These are phyloP conservation scores for Apiospora aurea DNA, from an alignment of 2,329 filamentous ascomycete genomes.

Conservation along the genomic window DNA sequence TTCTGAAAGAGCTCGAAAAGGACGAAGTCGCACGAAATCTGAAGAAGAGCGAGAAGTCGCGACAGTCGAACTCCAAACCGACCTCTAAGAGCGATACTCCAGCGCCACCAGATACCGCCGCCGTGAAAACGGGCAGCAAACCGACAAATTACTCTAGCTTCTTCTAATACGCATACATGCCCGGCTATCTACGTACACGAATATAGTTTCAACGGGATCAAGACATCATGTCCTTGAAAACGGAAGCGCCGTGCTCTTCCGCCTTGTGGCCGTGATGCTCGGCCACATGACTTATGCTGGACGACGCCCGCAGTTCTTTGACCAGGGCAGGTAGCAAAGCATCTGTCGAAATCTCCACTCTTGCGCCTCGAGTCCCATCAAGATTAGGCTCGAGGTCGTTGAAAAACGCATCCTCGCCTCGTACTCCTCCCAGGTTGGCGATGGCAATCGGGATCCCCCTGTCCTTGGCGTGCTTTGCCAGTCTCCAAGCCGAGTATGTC, in stretches of 20 bases:
- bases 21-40: conserved; percentile 54
- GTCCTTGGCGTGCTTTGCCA: conserved; percentile 84
- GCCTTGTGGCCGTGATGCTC: conserved; percentile 33
- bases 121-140: conserved; percentile 35
- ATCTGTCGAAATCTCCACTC: conserved; percentile 65
- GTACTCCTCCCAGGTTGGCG: conserved; percentile 84
- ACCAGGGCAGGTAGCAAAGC: conserved; percentile 64
- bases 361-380: conserved; percentile 58
- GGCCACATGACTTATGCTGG: conserved; percentile 29
- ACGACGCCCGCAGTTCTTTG: conserved; percentile 52
- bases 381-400: conserved; percentile 59
- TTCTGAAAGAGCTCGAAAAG: conserved; percentile 70
- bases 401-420: conserved; percentile 80
- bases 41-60: conserved; percentile 54
- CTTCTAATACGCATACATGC: conserved; percentile 48
- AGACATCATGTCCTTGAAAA: conserved; percentile 69
- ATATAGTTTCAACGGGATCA: conserved; percentile 39
- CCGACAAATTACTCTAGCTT: conserved; percentile 52
- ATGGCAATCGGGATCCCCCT: conserved; percentile 85
- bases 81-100: not conserved
- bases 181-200: conserved; percentile 6
- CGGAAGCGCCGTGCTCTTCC: conserved; percentile 41
- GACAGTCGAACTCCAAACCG: conserved; percentile 44
- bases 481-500: conserved; percentile 92
- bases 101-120: conserved; percentile 29